These are phyloP conservation scores for Coniosporium tulheliwenetii DNA, from an alignment of 2,329 filamentous ascomycete genomes.

Conservation along the genomic window DNA sequence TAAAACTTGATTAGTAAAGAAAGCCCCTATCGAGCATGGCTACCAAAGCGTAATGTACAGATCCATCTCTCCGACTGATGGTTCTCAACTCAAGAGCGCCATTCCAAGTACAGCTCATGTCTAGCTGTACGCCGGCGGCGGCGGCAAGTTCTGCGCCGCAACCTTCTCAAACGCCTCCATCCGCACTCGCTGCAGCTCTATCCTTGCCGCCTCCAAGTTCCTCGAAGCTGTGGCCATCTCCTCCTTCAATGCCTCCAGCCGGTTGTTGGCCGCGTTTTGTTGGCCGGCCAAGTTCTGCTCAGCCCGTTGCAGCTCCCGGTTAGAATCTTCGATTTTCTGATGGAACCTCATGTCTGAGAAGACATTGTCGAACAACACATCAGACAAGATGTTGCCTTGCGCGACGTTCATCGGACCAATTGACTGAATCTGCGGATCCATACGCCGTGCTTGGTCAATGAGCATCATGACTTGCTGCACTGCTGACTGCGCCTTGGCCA, in stretches of 20 bases:
- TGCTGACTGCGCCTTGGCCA: constrained; percentile 30
- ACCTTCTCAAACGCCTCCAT: neutral
- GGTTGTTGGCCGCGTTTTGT: neutral
- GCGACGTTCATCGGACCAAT: constrained; percentile 10
- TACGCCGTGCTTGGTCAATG: constrained; percentile 9
- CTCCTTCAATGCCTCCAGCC: neutral
- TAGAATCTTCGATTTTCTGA: constrained; percentile 10
- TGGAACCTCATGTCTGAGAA: constrained; percentile 14
- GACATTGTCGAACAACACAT: constrained; percentile 15
- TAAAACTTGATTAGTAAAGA: too few relatives aligned
- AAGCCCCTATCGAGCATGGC: too few relatives aligned
- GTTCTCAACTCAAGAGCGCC: too few relatives aligned
- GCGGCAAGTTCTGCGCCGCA: too few relatives aligned
- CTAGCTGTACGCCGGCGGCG: too few relatives aligned
- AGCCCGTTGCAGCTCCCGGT: constrained; percentile 7
- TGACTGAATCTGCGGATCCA: constrained; percentile 9
- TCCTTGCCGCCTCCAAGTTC: neutral
- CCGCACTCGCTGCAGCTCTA: neutral
- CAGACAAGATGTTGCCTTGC: constrained; percentile 12
- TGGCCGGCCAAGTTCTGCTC: constrained; percentile 3
- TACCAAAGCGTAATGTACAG: too few relatives aligned
- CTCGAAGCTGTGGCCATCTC: neutral
- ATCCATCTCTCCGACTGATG: too few relatives aligned
- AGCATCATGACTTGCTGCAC: constrained; percentile 22
- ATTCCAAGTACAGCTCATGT: too few relatives aligned